Base-by-base conservation (phyloP, 2,329 filamentous ascomycete species). In the Acrocalymma vagum region DNA sequence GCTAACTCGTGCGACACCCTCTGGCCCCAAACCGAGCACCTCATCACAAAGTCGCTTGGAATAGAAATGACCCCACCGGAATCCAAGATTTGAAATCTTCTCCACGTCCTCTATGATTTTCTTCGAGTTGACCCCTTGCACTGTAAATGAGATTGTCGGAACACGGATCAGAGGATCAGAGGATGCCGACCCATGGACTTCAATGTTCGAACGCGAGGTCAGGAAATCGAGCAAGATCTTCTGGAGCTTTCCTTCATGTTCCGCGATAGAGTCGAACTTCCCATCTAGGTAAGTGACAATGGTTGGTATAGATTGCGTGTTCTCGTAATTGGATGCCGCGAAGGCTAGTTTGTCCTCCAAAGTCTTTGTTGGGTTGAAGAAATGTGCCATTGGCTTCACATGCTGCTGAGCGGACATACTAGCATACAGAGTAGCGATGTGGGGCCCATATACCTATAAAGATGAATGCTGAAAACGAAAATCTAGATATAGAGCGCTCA, bases 11-110 rank as follows among this genome's bases (percentile, higher is more conserved):
- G 87, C 77, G 7, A 89, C 80, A 0, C 85, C 87, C 51, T 87
- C 78, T 7, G 78, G 73, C 0, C 73, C 77, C 33, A 87, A 66
- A 0, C 76, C 76, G 24, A 89, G 60, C 0, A 87, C 70, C 2
- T 86, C 80, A 42, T 80, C 72, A 9, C 81, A 73, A 49, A 89
- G 60, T 11, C 86, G 72, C 53, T 86, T 80, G 9, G 81, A 84
- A 65, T 90, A 90, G 55, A 90, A 88, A 29, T 80, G 75, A 0
- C 87, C 87, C 78, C 80, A 87, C 31, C 85, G 72, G 45, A 88
- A 81, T 0, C 83, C 85, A 63, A 81, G 83, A 14, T 78, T 69
- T 2, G 79, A 80, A 14, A 74, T 72, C 27, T 72, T 72, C 67
- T 89, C 85, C 1, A 87, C 79, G 10, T 76, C 74, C 48, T 84